These are phyloP conservation scores for Colletotrichum graminicola DNA, from an alignment of 2,329 filamentous ascomycete species.

Conservation along the genomic window DNA sequence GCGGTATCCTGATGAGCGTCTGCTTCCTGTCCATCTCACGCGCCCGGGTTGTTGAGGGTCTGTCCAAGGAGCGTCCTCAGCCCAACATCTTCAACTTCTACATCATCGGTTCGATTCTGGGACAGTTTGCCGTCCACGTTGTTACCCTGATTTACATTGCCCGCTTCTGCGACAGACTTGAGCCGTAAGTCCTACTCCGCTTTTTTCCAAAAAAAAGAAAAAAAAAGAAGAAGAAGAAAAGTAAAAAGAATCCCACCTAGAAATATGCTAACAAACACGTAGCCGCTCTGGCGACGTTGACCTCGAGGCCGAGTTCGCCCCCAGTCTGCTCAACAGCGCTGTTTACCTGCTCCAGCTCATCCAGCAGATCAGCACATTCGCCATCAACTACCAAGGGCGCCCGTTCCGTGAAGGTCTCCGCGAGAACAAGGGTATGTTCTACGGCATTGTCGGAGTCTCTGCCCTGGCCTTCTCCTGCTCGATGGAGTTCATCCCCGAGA, in stretches of 20 bases:
- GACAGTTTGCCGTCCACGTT: conserved; percentile 97
- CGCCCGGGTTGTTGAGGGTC: conserved; percentile 91
- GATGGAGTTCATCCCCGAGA: conserved; percentile 93
- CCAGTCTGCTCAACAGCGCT: conserved; percentile 94
- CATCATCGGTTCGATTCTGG: conserved; percentile 97
- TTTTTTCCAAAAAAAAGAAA: too few relatives aligned
- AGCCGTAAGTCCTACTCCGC: conserved; percentile 74
- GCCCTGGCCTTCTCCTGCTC: conserved; percentile 94
- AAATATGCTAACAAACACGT: conserved; percentile 45
- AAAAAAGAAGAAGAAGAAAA: too few relatives aligned
- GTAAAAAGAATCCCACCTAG: neutral
- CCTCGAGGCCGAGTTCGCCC: conserved; percentile 93
- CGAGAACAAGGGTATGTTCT: conserved; percentile 99
- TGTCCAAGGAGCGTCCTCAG: conserved; percentile 97
- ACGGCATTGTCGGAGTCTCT: conserved; percentile 90
- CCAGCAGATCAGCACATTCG: conserved; percentile 98
- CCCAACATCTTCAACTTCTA: conserved; percentile 99
- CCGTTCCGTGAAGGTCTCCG: conserved; percentile 96
- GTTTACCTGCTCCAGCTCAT: conserved; percentile 98
- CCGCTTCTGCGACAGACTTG: conserved; percentile 85
- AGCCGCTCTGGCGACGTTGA: conserved; percentile 75
- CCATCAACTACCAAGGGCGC: conserved; percentile 98
- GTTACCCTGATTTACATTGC: conserved; percentile 94
- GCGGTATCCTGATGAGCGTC: conserved; percentile 99
- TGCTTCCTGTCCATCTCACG: conserved; percentile 99